phyloP scores from a whole-genome alignment of 2,329 filamentous ascomycete species.

The Ophiocordyceps camponoti-saundersi region DNA sequence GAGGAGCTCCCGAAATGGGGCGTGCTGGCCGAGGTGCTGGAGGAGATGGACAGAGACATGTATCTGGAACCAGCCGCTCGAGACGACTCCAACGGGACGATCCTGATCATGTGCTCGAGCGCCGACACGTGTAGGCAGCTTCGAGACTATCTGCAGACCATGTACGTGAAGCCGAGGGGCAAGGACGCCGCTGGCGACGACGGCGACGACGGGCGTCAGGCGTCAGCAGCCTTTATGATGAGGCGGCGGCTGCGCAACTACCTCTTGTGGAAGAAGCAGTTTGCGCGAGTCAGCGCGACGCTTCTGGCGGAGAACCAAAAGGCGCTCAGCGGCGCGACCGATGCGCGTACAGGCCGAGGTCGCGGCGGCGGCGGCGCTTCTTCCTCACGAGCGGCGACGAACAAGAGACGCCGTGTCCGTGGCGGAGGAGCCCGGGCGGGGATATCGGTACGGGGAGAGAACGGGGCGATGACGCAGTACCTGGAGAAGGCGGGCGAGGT shows the following conservation, averaged over 20 bases:
- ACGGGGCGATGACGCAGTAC: slow-evolving; percentile 57
- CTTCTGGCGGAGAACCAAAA: slow-evolving; percentile 70
- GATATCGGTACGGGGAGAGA: slow-evolving; percentile 43
- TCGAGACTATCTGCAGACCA: slow-evolving; percentile 78
- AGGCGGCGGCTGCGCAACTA: slow-evolving; percentile 73
- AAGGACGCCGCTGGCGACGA: slow-evolving; percentile 27
- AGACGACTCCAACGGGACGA: slow-evolving; percentile 79
- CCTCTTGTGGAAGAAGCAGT: slow-evolving; percentile 77
- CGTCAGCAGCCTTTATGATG: slow-evolving; percentile 80
- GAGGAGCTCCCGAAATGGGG: slow-evolving; percentile 94
- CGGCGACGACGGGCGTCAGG: slow-evolving; percentile 36
- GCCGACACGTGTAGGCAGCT: slow-evolving; percentile 74
- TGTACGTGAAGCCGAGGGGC: slow-evolving; percentile 49
- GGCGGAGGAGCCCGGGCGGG: slow-evolving; percentile 47
- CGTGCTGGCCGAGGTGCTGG: slow-evolving; percentile 72
- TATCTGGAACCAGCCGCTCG: slow-evolving; percentile 64
- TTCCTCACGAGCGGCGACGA: slow-evolving; percentile 40
- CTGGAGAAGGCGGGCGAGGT: slow-evolving; percentile 77
- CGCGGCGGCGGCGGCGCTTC: slow-evolving; percentile 35
- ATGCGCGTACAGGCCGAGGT: slow-evolving; percentile 28
- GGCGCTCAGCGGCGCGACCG: slow-evolving; percentile 49
- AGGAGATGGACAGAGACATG: slow-evolving; percentile 82
- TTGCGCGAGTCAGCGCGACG: slow-evolving; percentile 66
- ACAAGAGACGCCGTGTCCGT: slow-evolving; percentile 71
- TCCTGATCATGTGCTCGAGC: slow-evolving; percentile 90